Evolutionary conservation across 1,139 yeast species (phyloP), one percentile per base, ranked within the genome.

Genomic region (Hyphopichia fennica): DNA sequence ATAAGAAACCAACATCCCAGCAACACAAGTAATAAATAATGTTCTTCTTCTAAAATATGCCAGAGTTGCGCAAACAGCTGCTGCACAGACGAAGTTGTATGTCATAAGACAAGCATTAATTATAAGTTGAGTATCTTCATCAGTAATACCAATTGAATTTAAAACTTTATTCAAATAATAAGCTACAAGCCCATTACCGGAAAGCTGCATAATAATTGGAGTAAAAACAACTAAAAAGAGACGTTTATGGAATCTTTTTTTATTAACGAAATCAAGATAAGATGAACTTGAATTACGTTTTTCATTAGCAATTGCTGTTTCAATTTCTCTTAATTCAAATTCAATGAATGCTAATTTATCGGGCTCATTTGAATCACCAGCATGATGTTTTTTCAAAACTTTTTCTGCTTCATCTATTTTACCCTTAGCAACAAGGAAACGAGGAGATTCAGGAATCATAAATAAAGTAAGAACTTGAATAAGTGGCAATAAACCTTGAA

Each of bases 151-250:
- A 51, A 77, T 73, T 10, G 79, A 68, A 45, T 65, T 58, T 52
- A 77, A 64, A 20, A 77, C 81, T 47, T 66, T 66, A 41, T 67
- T 68, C 48, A 78, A 60, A 54, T 77, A 77, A 60, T 76, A 77
- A 1, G 80, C 72, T 18, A 77, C 77, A 41, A 77, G 63, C 41
- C 79, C 80, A 47, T 75, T 76, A 52, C 82, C 82, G 33, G 76
- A 69, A 43, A 76, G 64, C 51, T 77, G 80, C 67, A 71, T 69
- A 54, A 72, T 60, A 18, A 62, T 49, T 31, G 69, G 67, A 32
- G 67, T 55, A 50, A 65, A 63, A 29, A 60, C 29, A 20, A 60
- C 47, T 43, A 75, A 60, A 48, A 70, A 72, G 14, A 67, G 53
- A 63, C 81, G 70, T 52, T 66, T 65, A 66, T 82, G 53, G 67